A percentile compares a stretch with the other conserved stretches of the same genome.
Evolutionary conservation across 2,329 filamentous ascomycete genomes (phyloP).

Genomic region (Phaeosphaeriaceae sp.): DNA sequence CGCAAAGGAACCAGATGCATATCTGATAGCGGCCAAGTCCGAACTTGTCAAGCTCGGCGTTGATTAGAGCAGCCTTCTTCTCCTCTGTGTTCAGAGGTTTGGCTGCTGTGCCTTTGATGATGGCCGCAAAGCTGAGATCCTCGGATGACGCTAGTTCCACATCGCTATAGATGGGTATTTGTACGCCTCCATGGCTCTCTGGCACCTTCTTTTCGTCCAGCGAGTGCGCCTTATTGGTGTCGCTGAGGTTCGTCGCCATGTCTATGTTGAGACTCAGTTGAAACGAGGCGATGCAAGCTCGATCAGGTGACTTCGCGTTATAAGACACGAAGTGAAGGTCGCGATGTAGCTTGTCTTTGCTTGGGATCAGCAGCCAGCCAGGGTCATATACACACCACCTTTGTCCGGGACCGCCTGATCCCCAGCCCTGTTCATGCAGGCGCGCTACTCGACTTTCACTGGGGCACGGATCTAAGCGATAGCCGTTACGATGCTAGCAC

Average conservation of each 20-base stretch:
- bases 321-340: constrained; percentile 3
- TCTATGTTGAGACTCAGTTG: not conserved
- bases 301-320: constrained; percentile 13
- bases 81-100: constrained; percentile 36
- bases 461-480: constrained; percentile 24
- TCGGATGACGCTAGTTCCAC: constrained; percentile 29
- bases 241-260: constrained; percentile 11
- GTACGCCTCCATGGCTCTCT: constrained; percentile 13
- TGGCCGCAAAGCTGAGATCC: constrained; percentile 32
- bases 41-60: constrained; percentile 40
- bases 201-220: constrained; percentile 4
- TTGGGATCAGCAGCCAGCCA: constrained; percentile 8
- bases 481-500: constrained; percentile 14
- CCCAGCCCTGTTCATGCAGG: constrained; percentile 2
- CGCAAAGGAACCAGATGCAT: constrained; percentile 42
- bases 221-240: not conserved
- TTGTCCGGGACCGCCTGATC: not conserved
- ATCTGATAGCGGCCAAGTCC: constrained; percentile 37
- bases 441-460: constrained; percentile 12
- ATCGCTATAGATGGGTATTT: constrained; percentile 37
- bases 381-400: constrained; percentile 16
- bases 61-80: constrained; percentile 41
- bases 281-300: not conserved
- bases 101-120: constrained; percentile 35
- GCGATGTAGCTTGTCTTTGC: constrained; percentile 3